Conservation (phyloP, 108 stramenopile species). For the Chaetoceros tenuissimus region DNA sequence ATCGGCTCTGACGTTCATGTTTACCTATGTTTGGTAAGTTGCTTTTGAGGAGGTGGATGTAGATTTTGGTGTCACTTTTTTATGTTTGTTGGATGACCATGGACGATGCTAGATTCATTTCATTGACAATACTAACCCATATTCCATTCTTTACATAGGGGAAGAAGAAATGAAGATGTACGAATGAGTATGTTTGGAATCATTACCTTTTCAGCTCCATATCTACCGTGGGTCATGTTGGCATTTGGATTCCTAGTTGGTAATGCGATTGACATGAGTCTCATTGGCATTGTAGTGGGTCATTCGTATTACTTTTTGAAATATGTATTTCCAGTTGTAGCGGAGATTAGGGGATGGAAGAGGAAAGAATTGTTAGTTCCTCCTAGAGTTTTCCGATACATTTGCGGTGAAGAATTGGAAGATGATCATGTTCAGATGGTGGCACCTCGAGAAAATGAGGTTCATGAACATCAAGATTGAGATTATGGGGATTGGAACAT, state of each 20-base stretch:
- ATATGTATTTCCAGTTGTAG: constrained; percentile 91
- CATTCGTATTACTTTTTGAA: constrained; percentile 97
- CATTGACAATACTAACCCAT: no score
- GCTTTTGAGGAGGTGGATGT: no score
- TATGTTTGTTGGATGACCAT: no score
- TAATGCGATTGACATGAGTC: constrained; percentile 68
- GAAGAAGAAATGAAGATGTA: constrained; percentile 77
- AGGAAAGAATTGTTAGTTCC: constrained; percentile 68
- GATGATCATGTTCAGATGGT: not conserved
- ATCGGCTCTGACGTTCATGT: constrained; percentile 93
- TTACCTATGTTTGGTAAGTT: constrained; percentile 99
- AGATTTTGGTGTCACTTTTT: no score
- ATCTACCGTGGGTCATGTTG: constrained; percentile 96
- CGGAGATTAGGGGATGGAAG: constrained; percentile 87
- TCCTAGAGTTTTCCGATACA: constrained; percentile 59
- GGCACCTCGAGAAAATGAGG: not conserved
- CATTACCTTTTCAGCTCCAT: constrained; percentile 91
- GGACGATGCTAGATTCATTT: no score
- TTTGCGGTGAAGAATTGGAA: constrained; percentile 36
- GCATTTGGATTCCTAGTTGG: constrained; percentile 81
- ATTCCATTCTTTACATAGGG: no score
- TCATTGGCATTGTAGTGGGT: constrained; percentile 94
- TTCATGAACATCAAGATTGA: not conserved
- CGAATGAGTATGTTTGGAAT: constrained; percentile 92
- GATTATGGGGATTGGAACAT: no score